Conservation (phyloP, 2,329 filamentous ascomycete species). For the Neofusicoccum umdonicola region DNA sequence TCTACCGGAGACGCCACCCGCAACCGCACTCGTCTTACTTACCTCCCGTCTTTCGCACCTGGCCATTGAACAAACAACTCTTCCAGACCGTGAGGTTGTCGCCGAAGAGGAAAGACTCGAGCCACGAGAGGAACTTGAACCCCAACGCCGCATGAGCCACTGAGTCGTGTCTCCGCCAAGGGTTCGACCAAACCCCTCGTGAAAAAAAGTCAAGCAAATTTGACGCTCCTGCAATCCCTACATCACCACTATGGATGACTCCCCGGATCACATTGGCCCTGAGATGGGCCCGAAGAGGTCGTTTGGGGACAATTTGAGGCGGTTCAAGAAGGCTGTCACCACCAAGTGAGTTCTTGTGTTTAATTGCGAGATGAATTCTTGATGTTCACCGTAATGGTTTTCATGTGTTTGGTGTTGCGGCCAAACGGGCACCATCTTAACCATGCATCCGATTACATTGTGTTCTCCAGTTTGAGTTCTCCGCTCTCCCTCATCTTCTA, state of each 20-base stretch:
- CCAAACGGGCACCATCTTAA: too few species aligned
- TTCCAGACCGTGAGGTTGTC: not conserved
- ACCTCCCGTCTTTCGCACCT: not conserved
- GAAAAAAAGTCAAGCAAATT: conserved; percentile 24
- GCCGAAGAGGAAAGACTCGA: not conserved
- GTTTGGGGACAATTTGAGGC: conserved; percentile 37
- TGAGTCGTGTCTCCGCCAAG: not conserved
- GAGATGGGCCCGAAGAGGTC: not conserved
- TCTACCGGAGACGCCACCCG: not conserved
- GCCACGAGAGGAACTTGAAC: not conserved
- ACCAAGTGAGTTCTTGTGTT: conserved; percentile 41
- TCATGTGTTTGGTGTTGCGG: too few species aligned
- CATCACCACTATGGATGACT: conserved; percentile 35
- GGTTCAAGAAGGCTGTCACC: conserved; percentile 47
- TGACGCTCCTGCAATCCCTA: not conserved
- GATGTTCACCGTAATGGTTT: not conserved
- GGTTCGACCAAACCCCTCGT: conserved; percentile 29
- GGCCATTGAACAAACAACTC: not conserved
- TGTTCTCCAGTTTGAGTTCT: too few species aligned
- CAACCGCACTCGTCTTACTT: not conserved
- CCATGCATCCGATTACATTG: too few species aligned
- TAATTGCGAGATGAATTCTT: not conserved
- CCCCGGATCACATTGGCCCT: conserved; percentile 47
- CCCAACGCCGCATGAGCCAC: not conserved
- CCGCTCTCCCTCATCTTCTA: not conserved